These are phyloP conservation scores for Circinella minor DNA, from an alignment of 371 early-diverging fungal species.

Conservation along the genomic window DNA sequence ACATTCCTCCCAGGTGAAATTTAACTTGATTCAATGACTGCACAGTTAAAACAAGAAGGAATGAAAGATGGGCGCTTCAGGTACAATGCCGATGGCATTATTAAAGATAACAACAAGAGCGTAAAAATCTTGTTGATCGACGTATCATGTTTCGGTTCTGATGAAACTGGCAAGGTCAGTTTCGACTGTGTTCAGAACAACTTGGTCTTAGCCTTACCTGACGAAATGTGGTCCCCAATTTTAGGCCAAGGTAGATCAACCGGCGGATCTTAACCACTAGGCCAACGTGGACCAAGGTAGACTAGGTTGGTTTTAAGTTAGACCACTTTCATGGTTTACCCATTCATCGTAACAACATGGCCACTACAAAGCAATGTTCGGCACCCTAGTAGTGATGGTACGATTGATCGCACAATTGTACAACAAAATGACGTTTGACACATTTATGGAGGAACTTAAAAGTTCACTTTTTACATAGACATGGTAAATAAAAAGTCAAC, in stretches of 20 bases:
- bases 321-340: too few relatives aligned
- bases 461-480: constrained; percentile 31
- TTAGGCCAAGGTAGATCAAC: too few relatives aligned
- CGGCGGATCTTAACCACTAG: too few relatives aligned
- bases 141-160: constrained; percentile 9
- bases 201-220: too few relatives aligned
- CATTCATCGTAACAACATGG: background rate
- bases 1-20: constrained; percentile 37
- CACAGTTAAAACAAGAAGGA: background rate
- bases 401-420: constrained; percentile 28
- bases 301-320: too few relatives aligned
- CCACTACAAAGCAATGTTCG: constrained; percentile 36
- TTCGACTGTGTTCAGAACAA: background rate
- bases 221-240: too few relatives aligned
- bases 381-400: constrained; percentile 32
- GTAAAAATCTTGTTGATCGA: background rate
- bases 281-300: too few relatives aligned
- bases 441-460: constrained; percentile 28
- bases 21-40: background rate
- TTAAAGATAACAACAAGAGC: background rate
- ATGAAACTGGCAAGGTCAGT: constrained; percentile 21
- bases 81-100: background rate
- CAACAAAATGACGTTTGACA: constrained; percentile 28
- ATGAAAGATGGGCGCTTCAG: background rate
- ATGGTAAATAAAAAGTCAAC: constrained; percentile 29